These are phyloP conservation scores for Apiospora marii DNA, from an alignment of 2,329 filamentous ascomycete species.

Conservation along the genomic window DNA sequence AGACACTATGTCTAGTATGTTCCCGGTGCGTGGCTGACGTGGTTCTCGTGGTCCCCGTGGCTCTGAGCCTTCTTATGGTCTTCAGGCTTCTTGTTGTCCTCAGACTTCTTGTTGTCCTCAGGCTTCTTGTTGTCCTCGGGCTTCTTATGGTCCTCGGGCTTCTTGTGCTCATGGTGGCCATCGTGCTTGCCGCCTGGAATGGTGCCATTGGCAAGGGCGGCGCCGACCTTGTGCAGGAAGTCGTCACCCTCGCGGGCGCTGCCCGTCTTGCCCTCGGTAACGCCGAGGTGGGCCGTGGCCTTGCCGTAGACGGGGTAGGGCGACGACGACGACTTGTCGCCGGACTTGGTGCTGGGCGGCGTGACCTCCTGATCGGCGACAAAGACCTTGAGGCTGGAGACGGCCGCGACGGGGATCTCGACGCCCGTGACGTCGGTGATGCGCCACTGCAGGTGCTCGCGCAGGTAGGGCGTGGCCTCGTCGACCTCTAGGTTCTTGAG, in stretches of 20 bases:
- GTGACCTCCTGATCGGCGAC: conserved; percentile 24
- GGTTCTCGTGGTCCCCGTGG: not conserved
- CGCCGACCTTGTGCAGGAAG: conserved; percentile 19
- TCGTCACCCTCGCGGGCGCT: not conserved
- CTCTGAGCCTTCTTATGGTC: not conserved
- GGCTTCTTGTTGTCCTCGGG: too few relatives aligned
- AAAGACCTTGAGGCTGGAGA: conserved; percentile 20
- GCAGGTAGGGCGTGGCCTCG: conserved; percentile 21
- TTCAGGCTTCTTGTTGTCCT: not conserved
- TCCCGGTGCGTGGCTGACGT: too few relatives aligned
- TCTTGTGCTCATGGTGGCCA: not conserved
- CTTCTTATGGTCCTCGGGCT: not conserved
- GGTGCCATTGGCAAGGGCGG: not conserved
- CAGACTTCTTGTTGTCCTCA: too few relatives aligned
- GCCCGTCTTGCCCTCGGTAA: conserved; percentile 16
- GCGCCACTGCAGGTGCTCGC: conserved; percentile 21
- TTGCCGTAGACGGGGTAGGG: conserved; percentile 17
- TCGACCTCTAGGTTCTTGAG: conserved; percentile 23
- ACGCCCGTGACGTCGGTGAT: conserved; percentile 1
- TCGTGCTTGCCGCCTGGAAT: not conserved
- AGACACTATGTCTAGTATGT: not conserved
- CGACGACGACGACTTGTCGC: not conserved
- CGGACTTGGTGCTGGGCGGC: not conserved
- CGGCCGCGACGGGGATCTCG: conserved; percentile 9
- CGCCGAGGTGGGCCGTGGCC: conserved; percentile 17